Conservation (phyloP, 2,329 filamentous ascomycete genomes). For the Lecanicillium sp. region DNA sequence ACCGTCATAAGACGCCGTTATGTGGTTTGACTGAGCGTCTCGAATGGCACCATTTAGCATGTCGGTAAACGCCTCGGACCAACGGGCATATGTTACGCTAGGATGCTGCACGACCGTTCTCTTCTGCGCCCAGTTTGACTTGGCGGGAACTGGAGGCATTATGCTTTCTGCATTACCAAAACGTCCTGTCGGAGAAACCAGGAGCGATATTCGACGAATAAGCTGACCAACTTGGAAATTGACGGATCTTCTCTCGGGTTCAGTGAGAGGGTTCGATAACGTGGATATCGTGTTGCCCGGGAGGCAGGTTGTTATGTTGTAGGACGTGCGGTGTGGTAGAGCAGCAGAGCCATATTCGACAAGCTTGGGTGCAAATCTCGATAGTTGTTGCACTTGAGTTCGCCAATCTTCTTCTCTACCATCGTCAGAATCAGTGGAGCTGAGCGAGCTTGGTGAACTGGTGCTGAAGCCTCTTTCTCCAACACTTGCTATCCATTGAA, state of each 20-base stretch:
- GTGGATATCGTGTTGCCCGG: slow-evolving; percentile 29
- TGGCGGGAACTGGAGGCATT: slow-evolving; percentile 13
- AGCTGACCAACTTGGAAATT: slow-evolving; percentile 40
- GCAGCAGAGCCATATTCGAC: slow-evolving; percentile 22
- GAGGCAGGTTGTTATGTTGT: slow-evolving; percentile 32
- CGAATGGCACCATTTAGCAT: slow-evolving; percentile 48
- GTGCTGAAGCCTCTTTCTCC: neutral
- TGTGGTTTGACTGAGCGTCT: slow-evolving; percentile 51
- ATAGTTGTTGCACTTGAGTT: slow-evolving; percentile 12
- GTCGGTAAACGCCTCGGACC: slow-evolving; percentile 48
- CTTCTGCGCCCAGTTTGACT: slow-evolving; percentile 1
- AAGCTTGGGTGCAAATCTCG: slow-evolving; percentile 2
- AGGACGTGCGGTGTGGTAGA: slow-evolving; percentile 25
- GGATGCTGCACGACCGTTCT: slow-evolving; percentile 1
- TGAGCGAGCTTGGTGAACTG: neutral
- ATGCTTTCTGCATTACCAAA: slow-evolving; percentile 33
- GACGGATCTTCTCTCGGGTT: slow-evolving; percentile 25
- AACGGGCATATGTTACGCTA: slow-evolving; percentile 19
- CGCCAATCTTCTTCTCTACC: neutral
- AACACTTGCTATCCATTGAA: slow-evolving; percentile 33
- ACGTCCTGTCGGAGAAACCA: slow-evolving; percentile 35
- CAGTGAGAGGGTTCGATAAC: slow-evolving; percentile 23
- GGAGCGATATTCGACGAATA: slow-evolving; percentile 32
- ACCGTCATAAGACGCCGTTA: slow-evolving; percentile 47
- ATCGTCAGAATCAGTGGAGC: slow-evolving; percentile 1